Evolutionary conservation across 1,284 basidiomycete species (phyloP), one percentile per base, ranked within the genome.

Genomic region (Tylopilus sp.): DNA sequence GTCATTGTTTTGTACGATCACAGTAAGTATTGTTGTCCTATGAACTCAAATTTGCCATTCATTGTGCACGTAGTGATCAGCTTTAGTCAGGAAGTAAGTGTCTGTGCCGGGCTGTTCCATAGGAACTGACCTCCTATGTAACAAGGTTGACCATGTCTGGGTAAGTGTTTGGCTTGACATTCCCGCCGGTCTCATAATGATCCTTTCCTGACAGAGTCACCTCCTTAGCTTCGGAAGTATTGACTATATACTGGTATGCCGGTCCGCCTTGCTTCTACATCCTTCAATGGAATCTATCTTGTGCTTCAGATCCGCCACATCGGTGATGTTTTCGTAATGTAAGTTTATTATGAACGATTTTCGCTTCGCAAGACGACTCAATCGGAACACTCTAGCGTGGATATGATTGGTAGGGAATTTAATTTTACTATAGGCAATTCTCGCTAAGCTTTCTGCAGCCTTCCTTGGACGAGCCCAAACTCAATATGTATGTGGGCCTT

Each of bases 281-380:
- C 10, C 2, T 35, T 37, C 5, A 31, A 23, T 6, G 14, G 25
- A 29, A 53, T 41, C 7, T 9, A 45, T 16, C 13, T 14, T n/a
- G 31, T 35, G 12, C n/a, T 57, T 25, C 23, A 74, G 74, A 71
- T 77, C 25, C 74, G 75, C 12, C 77, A 77, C 41, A 34, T 75
- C 6, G 66, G 75, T 31, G 68, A 77, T 57, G 57, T 42, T 14
- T 27, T 77, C 27, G 68, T 61, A 13, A 65, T 73, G 74, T 75
- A n/a, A 73, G 76, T 68, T 45, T 16, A 21, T 39, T n/a, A n/a
- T n/a, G 8, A 34, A 39, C 2, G 3, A 31, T 31, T 41, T 42
- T 12, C 12, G 34, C 55, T 45, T 60, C 10, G 3, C 19, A 23
- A 60, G 2, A 17, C 6, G 16, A n/a, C 53, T 67, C 27, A 71